These are phyloP conservation scores for Schizosaccharomyces japonicus DNA, from an alignment of 805 yeast species.

Conservation along the genomic window DNA sequence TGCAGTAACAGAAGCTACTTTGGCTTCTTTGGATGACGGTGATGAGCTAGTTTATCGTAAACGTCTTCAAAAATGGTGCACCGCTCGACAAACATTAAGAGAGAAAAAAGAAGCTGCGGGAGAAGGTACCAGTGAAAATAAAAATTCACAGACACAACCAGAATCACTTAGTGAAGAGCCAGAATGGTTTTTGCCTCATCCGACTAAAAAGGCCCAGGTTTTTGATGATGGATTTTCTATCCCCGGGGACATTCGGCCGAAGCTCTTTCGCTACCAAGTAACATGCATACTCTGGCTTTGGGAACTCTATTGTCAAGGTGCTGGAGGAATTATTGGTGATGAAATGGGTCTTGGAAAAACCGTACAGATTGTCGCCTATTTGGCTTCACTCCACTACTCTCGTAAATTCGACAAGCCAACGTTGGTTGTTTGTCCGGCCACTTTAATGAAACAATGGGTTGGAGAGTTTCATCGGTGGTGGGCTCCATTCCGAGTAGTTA, in stretches of 20 bases:
- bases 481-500: slow-evolving; percentile 76
- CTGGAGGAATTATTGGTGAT: slow-evolving; percentile 92
- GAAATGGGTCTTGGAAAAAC: slow-evolving; percentile 98
- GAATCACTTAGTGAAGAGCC: slow-evolving; percentile 5
- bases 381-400: slow-evolving; percentile 77
- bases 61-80: slow-evolving; percentile 37
- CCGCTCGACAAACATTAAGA: slow-evolving; percentile 12
- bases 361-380: slow-evolving; percentile 68
- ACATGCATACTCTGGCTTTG: slow-evolving; percentile 96
- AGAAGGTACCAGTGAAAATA: slow-evolving; percentile 11
- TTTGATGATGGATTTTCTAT: slow-evolving; percentile 44
- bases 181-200: slow-evolving; percentile 63
- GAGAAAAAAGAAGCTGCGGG: slow-evolving; percentile 9
- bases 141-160: slow-evolving; percentile 19
- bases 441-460: slow-evolving; percentile 93
- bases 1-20: neutral
- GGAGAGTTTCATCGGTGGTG: slow-evolving; percentile 91
- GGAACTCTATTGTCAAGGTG: slow-evolving; percentile 69
- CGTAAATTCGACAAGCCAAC: slow-evolving; percentile 53
- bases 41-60: slow-evolving; percentile 38
- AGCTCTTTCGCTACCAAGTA: slow-evolving; percentile 76
- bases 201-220: slow-evolving; percentile 47
- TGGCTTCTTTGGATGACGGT: slow-evolving; percentile 85
- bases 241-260: slow-evolving; percentile 78
- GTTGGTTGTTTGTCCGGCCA: slow-evolving; percentile 82